Conservation (phyloP, 108 stramenopile species). For the Cyclotella cryptica region DNA sequence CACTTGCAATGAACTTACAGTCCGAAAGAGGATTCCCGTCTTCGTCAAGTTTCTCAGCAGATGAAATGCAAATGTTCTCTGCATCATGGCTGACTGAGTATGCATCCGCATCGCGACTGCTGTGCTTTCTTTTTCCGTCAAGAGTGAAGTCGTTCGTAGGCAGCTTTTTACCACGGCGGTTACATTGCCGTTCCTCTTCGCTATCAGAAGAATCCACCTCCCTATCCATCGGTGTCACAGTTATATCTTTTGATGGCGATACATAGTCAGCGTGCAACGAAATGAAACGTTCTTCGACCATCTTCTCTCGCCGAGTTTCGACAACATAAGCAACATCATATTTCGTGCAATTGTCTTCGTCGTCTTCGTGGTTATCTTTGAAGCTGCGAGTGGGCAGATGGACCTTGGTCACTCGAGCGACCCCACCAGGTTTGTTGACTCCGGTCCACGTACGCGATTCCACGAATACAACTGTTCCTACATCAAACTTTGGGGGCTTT, state of each 20-base stretch:
- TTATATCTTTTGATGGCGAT: slow-evolving; percentile 13
- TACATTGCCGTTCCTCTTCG: background rate
- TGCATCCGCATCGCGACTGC: background rate
- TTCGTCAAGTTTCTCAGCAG: slow-evolving; percentile 5
- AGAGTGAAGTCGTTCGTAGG: background rate
- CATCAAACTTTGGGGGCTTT: slow-evolving; percentile 18
- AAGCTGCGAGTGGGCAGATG: background rate
- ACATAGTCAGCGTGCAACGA: slow-evolving; percentile 29
- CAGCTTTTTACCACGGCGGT: no score
- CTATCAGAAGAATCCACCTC: slow-evolving; percentile 1
- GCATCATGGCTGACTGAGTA: background rate
- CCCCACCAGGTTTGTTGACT: slow-evolving; percentile 75
- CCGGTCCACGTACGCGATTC: slow-evolving; percentile 80
- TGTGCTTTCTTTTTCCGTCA: background rate
- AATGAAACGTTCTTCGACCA: slow-evolving; percentile 10
- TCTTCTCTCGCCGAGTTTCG: slow-evolving; percentile 15
- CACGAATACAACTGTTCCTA: slow-evolving; percentile 74
- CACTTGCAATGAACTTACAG: background rate
- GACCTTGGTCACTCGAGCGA: slow-evolving; percentile 26
- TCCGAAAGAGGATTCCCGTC: slow-evolving; percentile 3
- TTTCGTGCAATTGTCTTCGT: background rate
- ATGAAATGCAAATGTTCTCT: background rate
- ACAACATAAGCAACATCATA: slow-evolving; percentile 27
- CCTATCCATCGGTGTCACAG: background rate
- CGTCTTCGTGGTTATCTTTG: background rate